Evolutionary conservation across 169 alveolate species (phyloP).

Genomic region (Plasmodium malariae): DNA sequence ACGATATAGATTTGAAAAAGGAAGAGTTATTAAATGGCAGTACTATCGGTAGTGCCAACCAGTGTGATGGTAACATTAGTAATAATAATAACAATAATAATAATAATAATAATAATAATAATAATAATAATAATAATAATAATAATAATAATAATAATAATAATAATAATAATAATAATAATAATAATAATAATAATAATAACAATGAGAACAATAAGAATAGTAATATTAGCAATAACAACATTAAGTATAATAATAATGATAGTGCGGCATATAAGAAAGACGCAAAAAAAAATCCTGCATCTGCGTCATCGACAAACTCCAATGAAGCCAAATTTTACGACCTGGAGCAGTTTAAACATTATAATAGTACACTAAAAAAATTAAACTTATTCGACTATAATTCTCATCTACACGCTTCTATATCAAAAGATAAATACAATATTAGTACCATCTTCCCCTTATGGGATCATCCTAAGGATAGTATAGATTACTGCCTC

Average conservation of each 20-base stretch:
- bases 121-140: no score
- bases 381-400: constrained; percentile 43
- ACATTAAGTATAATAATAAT: not conserved
- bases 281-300: not conserved
- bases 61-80: no score
- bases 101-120: no score
- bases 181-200: not conserved
- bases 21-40: no score
- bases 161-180: not conserved
- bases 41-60: no score
- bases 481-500: constrained; percentile 90
- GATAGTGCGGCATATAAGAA: constrained; percentile 1
- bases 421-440: constrained; percentile 72
- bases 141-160: no score
- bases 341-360: constrained; percentile 12
- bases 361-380: constrained; percentile 24
- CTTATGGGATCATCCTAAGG: constrained; percentile 88
- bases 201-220: not conserved
- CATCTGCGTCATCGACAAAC: no score
- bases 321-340: not conserved
- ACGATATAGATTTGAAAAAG: not conserved
- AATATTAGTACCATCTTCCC: constrained; percentile 85
- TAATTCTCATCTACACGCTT: constrained; percentile 50
- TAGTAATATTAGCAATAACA: not conserved
- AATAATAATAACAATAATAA: no score